Evolutionary conservation across 441 rosid genomes (phyloP), one percentile per base, ranked within the genome.

Genomic region (Pelargonium citronellum): DNA sequence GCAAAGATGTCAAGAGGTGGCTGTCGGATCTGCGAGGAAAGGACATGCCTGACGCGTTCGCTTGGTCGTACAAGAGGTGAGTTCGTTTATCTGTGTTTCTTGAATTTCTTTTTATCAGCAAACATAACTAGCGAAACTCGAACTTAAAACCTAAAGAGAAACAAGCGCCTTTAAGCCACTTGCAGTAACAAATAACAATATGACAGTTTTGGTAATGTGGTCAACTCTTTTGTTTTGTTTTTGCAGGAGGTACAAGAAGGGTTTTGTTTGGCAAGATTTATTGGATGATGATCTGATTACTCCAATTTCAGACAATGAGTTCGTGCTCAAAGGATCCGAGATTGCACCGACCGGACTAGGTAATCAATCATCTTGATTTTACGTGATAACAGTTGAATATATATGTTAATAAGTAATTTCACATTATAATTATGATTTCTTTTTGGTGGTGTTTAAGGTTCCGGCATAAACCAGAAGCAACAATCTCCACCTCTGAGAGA

Each of bases 41-140:
- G 75, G 88, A 87, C 6, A 74, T 89, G 87, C 88, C 91, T 3
- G 82, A 80, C 41, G 74, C 86, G 24, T 91, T 86, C 68, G 49
- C 79, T 68, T 89, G 92, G 97, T 89, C 95, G n/a, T 89, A 84
- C 63, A 89, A 91, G 72, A 91, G 91, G 96, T 90, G 69, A 2
- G 39, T 61, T 5, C 7, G 4, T 65, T 4, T 43, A 39, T 3
- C 8, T 0, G 9, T 7, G 9, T 51, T 16, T 10, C 55, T 67
- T 66, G 17, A n/a, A 2, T 17, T 41, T 39, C 3, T 13, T 16
- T 10, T 58, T 57, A 10, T 6, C 3, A 58, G 1, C 24, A 22
- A 22, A 4, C 9, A 0, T 49, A 30, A 51, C 5, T 10, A 37
- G 0, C 6, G 61, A 22, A 1, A 1, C 24, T 22, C 15, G 16